Conservation (phyloP, 106 monocot species). For the Allium sativum region DNA sequence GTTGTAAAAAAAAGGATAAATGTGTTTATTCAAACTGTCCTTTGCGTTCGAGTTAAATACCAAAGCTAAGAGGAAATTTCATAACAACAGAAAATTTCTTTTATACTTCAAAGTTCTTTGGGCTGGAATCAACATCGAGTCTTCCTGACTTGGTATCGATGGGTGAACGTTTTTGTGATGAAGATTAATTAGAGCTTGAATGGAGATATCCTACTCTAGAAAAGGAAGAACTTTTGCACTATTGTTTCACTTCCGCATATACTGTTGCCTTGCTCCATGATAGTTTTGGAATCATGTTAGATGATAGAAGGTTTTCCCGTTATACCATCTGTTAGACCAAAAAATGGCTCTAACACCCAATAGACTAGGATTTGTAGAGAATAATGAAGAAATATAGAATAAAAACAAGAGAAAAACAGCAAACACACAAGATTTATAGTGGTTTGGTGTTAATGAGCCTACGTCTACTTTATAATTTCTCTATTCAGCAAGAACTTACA, state of each 20-base stretch:
- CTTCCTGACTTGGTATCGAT: constrained; percentile 67
- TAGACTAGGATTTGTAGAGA: no score
- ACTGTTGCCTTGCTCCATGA: constrained; percentile 85
- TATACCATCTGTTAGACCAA: no score
- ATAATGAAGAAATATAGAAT: no score
- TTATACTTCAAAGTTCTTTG: constrained; percentile 82
- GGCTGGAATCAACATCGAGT: constrained; percentile 33
- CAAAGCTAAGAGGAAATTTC: constrained; percentile 47
- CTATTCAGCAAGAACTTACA: no score
- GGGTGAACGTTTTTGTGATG: constrained; percentile 69
- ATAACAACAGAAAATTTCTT: constrained; percentile 74
- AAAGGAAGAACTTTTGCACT: constrained; percentile 62
- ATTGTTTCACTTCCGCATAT: constrained; percentile 93
- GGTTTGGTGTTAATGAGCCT: no score
- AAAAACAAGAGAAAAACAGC: no score
- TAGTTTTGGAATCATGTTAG: constrained; percentile 60
- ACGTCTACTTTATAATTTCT: no score
- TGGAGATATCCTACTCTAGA: constrained; percentile 28
- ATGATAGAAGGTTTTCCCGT: no score
- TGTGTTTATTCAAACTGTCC: constrained; percentile 33
- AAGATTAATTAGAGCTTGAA: constrained; percentile 60
- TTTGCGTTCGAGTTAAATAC: constrained; percentile 41
- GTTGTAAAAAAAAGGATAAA: constrained; percentile 67
- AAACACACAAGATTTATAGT: no score
- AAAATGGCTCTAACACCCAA: no score